Evolutionary conservation across 2,329 filamentous ascomycete genomes (phyloP).

Genomic region (Epichloe sibirici): DNA sequence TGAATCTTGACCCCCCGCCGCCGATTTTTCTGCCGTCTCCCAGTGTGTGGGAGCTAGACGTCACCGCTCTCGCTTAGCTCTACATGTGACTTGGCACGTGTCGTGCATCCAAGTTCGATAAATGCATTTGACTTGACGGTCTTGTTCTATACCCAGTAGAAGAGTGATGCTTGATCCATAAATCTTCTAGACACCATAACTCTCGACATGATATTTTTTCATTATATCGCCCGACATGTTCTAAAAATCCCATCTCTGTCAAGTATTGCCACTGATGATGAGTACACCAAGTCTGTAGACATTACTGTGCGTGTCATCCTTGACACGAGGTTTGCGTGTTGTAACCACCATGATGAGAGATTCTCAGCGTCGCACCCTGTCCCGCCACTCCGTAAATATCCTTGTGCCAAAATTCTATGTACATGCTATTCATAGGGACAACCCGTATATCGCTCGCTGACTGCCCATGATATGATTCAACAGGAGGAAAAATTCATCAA

Average conservation of each 20-base stretch:
- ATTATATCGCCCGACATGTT: too few relatives aligned
- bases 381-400: neutral
- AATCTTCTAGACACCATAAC: too few relatives aligned
- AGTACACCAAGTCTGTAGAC: neutral
- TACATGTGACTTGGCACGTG: conserved; percentile 15
- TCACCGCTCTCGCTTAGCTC: conserved; percentile 15
- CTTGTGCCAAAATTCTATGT: conserved; percentile 4
- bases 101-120: too few relatives aligned
- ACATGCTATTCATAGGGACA: neutral
- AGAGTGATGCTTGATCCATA: too few relatives aligned
- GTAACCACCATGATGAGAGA: neutral
- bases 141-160: too few relatives aligned
- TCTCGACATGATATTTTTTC: too few relatives aligned
- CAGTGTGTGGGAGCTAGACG: conserved; percentile 29
- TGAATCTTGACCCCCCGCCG: conserved; percentile 17
- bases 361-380: neutral
- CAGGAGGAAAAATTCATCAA: too few relatives aligned
- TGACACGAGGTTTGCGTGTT: neutral
- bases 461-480: neutral
- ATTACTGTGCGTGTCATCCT: neutral
- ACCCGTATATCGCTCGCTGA: neutral
- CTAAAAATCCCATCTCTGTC: neutral
- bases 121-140: too few relatives aligned
- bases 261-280: neutral
- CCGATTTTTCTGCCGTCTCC: conserved; percentile 26